These are phyloP conservation scores for Capsicum chinense DNA, from an alignment of 257 asterid species.

Conservation along the genomic window DNA sequence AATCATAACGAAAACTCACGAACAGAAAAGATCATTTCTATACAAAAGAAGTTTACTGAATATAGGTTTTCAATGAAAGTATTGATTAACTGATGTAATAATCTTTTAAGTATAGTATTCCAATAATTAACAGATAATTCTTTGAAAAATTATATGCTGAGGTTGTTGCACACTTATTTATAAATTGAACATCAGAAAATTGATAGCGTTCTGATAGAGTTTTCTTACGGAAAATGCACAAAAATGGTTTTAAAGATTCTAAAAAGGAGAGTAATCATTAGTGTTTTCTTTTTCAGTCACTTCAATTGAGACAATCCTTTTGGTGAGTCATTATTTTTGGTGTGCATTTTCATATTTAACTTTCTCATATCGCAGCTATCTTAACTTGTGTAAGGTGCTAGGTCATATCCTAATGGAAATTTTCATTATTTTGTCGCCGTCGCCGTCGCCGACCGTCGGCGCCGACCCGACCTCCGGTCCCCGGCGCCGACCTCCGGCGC, in stretches of 20 bases:
- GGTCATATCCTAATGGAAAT: neutral
- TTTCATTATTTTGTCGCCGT: neutral
- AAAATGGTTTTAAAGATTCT: neutral
- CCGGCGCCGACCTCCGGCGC: too few species aligned
- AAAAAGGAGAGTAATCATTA: neutral
- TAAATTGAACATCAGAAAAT: conserved; percentile 19
- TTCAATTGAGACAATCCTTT: neutral
- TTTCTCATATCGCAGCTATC: neutral
- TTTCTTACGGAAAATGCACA: neutral
- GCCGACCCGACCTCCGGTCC: too few species aligned
- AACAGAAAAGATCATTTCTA: conserved; percentile 14
- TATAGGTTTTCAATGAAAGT: neutral
- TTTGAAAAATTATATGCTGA: neutral
- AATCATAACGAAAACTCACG: neutral
- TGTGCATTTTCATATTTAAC: neutral
- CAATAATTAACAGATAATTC: neutral
- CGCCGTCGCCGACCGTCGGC: too few species aligned
- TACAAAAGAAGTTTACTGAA: neutral
- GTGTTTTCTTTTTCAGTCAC: neutral
- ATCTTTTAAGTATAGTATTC: neutral
- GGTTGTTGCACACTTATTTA: neutral
- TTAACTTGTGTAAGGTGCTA: neutral
- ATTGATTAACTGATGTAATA: neutral
- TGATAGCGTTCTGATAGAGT: neutral
- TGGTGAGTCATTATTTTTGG: neutral